Evolutionary conservation across 2,329 filamentous ascomycete species (phyloP), one percentile per base, ranked within the genome.

Genomic region (Talaromyces piceae): DNA sequence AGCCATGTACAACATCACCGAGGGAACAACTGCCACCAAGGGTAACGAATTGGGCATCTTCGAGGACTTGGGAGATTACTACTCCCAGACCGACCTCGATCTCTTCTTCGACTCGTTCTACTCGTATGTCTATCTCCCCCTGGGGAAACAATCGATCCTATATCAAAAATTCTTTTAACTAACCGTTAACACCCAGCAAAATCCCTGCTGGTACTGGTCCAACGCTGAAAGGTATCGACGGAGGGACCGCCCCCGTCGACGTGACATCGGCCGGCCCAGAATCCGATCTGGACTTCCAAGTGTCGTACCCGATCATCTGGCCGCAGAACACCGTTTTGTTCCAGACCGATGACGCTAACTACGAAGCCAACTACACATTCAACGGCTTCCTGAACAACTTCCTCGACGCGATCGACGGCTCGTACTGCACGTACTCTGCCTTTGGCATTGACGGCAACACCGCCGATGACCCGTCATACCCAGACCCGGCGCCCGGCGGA

Each of bases 261-360:
- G 52, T 66, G 1, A 52, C 55, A 2, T 47, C 56, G 7, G 64
- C 64, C 2, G 73, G 71, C 3, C 41, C 60, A 7, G 72, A 75
- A 57, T 68, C 66, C 6, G 65, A 71, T 43, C 59, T 77, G 6
- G 75, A 77, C 58, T 73, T 77, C 59, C 61, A 71, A 54, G 66
- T 73, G 45, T 65, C 72, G 1, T 72, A 71, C 50, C 72, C 75
- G 0, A 68, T 77, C 46, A 71, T 77, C 58, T 76, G 73, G 58
- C 75, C 75, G 2, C 74, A 77, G 54, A 73, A 69, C 37, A 63
- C 67, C 5, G 65, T 73, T n/a, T 64, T 77, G 39, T 77, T 71
- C 60, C 73, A 77, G 59, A 69, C 65, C 1, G 73, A 75, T 50
- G 71, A 74, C 63, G 57, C 57, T 25, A 50, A 63, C 25, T 72